Conservation (phyloP, 1,139 yeast genomes). For the Kazachstania sp. region DNA sequence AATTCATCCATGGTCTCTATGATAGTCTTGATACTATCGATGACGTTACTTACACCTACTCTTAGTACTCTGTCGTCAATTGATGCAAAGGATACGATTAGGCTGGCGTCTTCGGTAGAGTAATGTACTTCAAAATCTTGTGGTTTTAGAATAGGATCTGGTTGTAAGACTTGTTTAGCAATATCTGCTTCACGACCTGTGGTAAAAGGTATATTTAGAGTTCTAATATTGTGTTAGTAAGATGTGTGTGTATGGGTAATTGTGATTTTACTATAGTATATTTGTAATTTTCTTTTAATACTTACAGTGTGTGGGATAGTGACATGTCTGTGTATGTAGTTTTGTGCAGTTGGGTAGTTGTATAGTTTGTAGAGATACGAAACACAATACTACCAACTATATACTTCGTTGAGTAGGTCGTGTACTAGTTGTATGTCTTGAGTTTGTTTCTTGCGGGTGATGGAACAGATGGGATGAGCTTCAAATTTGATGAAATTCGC, state of each 20-base stretch:
- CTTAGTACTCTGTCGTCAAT: constrained; percentile 56
- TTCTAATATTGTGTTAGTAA: constrained; percentile 26
- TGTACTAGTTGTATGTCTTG: too few species aligned
- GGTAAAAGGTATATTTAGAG: constrained; percentile 55
- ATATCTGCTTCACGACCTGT: constrained; percentile 50
- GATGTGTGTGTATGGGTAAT: background rate
- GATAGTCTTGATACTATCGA: constrained; percentile 60
- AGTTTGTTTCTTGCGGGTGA: too few species aligned
- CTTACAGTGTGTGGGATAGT: background rate
- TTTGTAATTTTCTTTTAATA: background rate
- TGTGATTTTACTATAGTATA: too few species aligned
- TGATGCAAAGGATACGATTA: constrained; percentile 44
- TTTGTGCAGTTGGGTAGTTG: background rate
- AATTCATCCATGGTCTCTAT: constrained; percentile 65
- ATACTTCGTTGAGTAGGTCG: too few species aligned
- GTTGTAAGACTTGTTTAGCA: constrained; percentile 51
- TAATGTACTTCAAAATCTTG: constrained; percentile 46
- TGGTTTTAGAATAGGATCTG: constrained; percentile 72
- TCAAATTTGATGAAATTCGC: too few species aligned
- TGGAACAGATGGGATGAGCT: too few species aligned
- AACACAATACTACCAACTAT: too few species aligned
- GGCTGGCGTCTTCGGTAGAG: constrained; percentile 24
- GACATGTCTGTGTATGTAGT: background rate
- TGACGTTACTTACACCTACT: constrained; percentile 59
- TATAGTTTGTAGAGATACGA: too few species aligned